phyloP scores from a whole-genome alignment of 2,329 filamentous ascomycete species.

The Neonectria faginata region DNA sequence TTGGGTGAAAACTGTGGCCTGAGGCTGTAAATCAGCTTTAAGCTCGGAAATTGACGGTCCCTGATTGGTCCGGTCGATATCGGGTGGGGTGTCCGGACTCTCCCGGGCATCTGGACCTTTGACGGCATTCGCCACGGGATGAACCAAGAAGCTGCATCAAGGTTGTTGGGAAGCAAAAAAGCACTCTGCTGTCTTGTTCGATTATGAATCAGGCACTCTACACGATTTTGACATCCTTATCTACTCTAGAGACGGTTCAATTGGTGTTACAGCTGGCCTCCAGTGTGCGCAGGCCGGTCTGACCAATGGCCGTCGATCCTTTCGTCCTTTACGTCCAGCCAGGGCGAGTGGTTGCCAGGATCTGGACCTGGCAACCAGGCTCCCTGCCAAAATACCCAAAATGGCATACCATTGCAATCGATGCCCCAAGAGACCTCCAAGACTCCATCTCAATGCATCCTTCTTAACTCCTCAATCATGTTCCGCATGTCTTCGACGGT shows the following conservation, averaged over 20 bases:
- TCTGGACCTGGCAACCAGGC: conserved; percentile 7
- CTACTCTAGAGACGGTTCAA: conserved; percentile 22
- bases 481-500: conserved; percentile 73
- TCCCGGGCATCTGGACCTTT: conserved; percentile 44
- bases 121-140: conserved; percentile 27
- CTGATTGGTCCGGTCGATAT: conserved; percentile 57
- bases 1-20: conserved; percentile 56
- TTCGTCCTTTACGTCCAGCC: conserved; percentile 40
- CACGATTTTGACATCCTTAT: not conserved
- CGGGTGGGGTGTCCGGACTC: conserved; percentile 47
- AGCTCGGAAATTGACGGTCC: conserved; percentile 60
- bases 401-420: not conserved
- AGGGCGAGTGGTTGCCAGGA: conserved; percentile 24
- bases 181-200: not conserved
- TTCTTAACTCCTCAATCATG: conserved; percentile 71
- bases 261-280: conserved; percentile 19
- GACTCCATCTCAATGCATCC: conserved; percentile 63
- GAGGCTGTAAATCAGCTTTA: conserved; percentile 52
- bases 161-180: conserved; percentile 12
- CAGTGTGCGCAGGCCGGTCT: conserved; percentile 15
- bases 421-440: not conserved
- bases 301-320: conserved; percentile 41
- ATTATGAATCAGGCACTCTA: accelerated
- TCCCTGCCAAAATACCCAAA: conserved; percentile 13
- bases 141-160: conserved; percentile 1